A percentile compares a stretch with the other conserved stretches of the same genome.
Conservation (phyloP, 352 stramenopile species). For the Peronosclerospora sorghi region DNA sequence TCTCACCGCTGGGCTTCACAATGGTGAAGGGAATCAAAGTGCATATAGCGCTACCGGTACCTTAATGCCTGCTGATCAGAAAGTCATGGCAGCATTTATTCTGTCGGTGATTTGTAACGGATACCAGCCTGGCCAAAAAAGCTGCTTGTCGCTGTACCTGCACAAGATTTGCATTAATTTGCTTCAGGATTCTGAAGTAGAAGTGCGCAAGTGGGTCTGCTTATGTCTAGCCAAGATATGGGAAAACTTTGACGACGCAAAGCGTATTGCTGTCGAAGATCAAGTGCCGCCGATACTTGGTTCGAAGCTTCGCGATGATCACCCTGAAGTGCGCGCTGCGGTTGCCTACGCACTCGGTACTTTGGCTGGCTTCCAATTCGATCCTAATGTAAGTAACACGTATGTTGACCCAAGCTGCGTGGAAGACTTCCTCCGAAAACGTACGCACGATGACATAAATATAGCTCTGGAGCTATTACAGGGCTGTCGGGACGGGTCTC, state of each 20-base stretch:
- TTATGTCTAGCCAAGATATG: slow-evolving; percentile 93
- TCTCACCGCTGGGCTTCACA: slow-evolving; percentile 63
- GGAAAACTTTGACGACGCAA: slow-evolving; percentile 86
- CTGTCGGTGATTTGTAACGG: slow-evolving; percentile 90
- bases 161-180: slow-evolving; percentile 66
- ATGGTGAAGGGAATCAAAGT: slow-evolving; percentile 16
- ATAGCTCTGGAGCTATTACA: slow-evolving; percentile 57
- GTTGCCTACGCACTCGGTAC: slow-evolving; percentile 89
- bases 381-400: slow-evolving; percentile 37
- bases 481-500: slow-evolving; percentile 69
- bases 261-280: slow-evolving; percentile 77
- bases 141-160: slow-evolving; percentile 87
- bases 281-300: slow-evolving; percentile 81
- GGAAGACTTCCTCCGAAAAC: slow-evolving; percentile 49
- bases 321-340: slow-evolving; percentile 86
- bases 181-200: slow-evolving; percentile 46
- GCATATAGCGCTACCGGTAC: slow-evolving; percentile 16
- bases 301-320: slow-evolving; percentile 70
- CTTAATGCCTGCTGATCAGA: slow-evolving; percentile 83
- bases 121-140: slow-evolving; percentile 87
- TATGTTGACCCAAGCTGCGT: slow-evolving; percentile 35
- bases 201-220: slow-evolving; percentile 79
- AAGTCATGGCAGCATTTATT: slow-evolving; percentile 93
- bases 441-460: slow-evolving; percentile 54
- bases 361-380: slow-evolving; percentile 80